Evolutionary conservation across 176 grass and related monocot species (phyloP).

Genomic region (Oryza longistaminata): DNA sequence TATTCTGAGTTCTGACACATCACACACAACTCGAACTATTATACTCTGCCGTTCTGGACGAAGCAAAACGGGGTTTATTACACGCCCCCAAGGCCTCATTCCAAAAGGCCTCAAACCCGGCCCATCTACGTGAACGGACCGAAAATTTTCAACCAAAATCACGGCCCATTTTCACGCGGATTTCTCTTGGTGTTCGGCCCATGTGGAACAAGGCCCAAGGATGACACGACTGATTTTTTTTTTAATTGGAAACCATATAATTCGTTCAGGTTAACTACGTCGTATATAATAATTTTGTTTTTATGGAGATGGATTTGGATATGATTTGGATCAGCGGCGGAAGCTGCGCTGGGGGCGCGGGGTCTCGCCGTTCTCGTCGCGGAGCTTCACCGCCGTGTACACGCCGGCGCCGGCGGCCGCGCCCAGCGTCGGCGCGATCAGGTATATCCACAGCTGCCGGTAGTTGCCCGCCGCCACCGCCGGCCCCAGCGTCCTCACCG

Average conservation of each 20-base stretch:
- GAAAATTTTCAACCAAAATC: not conserved
- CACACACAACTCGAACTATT: not conserved
- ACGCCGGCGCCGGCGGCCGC: constrained; percentile 65
- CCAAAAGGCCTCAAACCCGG: not conserved
- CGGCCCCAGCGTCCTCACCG: constrained; percentile 89
- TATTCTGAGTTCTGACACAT: not conserved
- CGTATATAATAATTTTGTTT: not conserved
- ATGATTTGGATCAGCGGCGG: constrained; percentile 47
- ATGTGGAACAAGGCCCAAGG: not conserved
- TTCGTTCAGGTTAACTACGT: too few relatives aligned
- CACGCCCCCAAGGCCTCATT: not conserved
- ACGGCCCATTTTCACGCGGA: not conserved
- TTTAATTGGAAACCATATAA: not conserved
- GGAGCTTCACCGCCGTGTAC: constrained; percentile 85
- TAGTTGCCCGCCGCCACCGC: constrained; percentile 93
- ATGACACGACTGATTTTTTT: not conserved
- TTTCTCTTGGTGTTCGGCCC: not conserved
- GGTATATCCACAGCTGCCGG: constrained; percentile 93
- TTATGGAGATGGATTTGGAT: not conserved
- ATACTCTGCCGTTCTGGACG: constrained; percentile 34
- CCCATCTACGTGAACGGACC: not conserved
- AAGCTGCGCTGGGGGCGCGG: constrained; percentile 72
- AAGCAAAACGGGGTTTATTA: constrained; percentile 52
- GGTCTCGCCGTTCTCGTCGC: constrained; percentile 65
- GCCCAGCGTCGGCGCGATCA: constrained; percentile 79